Evolutionary conservation across 2,329 filamentous ascomycete genomes (phyloP), one percentile per base, ranked within the genome.

Genomic region (Colletotrichum sidae): DNA sequence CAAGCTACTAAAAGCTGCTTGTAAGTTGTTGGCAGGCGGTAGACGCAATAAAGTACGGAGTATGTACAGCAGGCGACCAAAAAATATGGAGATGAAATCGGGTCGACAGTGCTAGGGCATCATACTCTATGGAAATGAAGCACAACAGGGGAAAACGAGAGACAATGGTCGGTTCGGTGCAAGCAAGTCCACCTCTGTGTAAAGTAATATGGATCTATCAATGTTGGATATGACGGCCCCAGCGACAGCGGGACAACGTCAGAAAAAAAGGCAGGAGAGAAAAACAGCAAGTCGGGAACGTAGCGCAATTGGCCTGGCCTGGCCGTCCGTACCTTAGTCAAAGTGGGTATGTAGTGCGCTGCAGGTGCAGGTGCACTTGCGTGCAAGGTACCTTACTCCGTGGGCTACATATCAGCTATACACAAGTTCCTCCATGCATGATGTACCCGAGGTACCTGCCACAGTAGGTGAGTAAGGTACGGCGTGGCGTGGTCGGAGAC

Each of bases 211-310:
- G 63, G 63, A 62, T 66, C 63, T 66, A 53, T 63, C 58, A 63
- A 41, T 46, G 39, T 49, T 63, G 63, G 62, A 66, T 66, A 63
- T 66, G 47, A 57, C 25, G 13, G 59, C 35, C 63, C 63, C 53
- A 66, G 63, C 63, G 63, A 66, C 63, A 47, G 63, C 63, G 63
- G 63, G 63, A 63, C 63, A 66, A 66, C 63, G 60, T 57, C 47
- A 63, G 35, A n/a, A 45, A 53, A 61, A 61, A 61, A 55, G 62
- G 57, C 51, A 60, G 58, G 62, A 61, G 39, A 45, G 34, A 8
- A 55, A 52, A 65, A 52, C 37, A 61, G 55, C 46, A 44, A 51
- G 46, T 46, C 25, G 37, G 59, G 58, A 49, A 61, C 34, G 57
- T 61, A 61, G 38, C 58, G 37, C 50, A 35, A 8, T 44, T 34